Evolutionary conservation across 495 filamentous ascomycete genomes (phyloP).

Genomic region (Lasiosphaeria miniovina): DNA sequence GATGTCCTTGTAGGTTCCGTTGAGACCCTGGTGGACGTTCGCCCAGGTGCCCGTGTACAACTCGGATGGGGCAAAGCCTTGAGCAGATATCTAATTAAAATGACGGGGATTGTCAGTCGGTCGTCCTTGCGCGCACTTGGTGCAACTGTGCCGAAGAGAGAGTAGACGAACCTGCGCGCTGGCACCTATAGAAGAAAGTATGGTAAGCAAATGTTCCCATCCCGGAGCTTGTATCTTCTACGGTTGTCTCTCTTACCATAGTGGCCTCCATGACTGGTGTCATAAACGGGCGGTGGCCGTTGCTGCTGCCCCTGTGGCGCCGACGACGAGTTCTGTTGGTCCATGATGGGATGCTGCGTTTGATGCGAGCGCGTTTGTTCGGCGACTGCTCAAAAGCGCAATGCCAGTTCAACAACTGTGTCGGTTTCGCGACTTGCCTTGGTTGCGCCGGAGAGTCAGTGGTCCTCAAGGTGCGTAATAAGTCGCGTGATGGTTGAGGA

Average conservation of each 20-base stretch:
- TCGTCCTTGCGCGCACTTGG: not conserved
- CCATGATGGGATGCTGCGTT: constrained; percentile 35
- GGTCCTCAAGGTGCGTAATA: not conserved
- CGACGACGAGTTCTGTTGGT: constrained; percentile 44
- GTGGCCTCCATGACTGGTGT: constrained; percentile 78
- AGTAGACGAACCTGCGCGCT: constrained; percentile 67
- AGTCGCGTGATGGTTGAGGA: too few species aligned
- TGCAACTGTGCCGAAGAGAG: constrained; percentile 3
- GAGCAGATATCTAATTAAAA: constrained; percentile 58
- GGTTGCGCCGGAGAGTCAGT: not conserved
- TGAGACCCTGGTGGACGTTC: constrained; percentile 95
- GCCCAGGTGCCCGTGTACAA: constrained; percentile 92
- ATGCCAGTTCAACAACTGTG: not conserved
- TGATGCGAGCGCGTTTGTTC: not conserved
- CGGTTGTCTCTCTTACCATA: constrained; percentile 62
- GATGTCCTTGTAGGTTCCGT: constrained; percentile 91
- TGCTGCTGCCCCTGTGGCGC: constrained; percentile 34
- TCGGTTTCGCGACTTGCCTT: not conserved
- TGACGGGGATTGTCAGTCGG: constrained; percentile 8
- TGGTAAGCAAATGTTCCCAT: constrained; percentile 9
- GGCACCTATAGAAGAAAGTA: constrained; percentile 57
- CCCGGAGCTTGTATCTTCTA: not conserved
- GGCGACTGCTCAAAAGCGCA: not conserved
- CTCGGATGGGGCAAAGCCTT: constrained; percentile 81
- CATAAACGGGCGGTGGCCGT: constrained; percentile 66